Evolutionary conservation across 139 green algal genomes (phyloP).

Genomic region (Chlorella sp.): DNA sequence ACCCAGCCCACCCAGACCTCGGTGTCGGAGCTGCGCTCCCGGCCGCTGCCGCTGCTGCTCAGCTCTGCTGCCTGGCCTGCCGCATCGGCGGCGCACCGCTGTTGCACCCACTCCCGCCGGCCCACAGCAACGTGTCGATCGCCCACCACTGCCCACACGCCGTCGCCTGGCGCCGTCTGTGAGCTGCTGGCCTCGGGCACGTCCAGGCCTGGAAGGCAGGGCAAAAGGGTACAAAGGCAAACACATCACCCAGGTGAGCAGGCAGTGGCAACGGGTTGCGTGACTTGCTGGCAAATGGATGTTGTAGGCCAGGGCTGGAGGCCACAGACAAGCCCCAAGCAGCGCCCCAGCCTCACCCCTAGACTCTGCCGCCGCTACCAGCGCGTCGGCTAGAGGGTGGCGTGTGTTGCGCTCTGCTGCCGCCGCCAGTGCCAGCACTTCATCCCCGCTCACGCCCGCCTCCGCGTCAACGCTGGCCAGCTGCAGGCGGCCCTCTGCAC

Average conservation of each 20-base stretch:
- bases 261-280: too few species aligned
- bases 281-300: too few species aligned
- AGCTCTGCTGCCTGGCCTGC: background rate
- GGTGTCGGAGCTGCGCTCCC: background rate
- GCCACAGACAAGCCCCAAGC: background rate
- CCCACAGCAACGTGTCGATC: constrained; percentile 72
- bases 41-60: constrained; percentile 25
- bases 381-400: constrained; percentile 88
- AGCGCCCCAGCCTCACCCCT: constrained; percentile 24
- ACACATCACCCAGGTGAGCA: background rate
- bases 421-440: constrained; percentile 76
- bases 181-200: constrained; percentile 43
- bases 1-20: constrained; percentile 74
- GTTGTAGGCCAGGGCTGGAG: too few species aligned
- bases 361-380: constrained; percentile 64
- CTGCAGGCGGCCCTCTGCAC: constrained; percentile 36
- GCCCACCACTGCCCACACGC: constrained; percentile 64
- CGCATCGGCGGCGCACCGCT: constrained; percentile 38
- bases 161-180: constrained; percentile 70
- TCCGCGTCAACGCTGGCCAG: constrained; percentile 33
- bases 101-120: constrained; percentile 71
- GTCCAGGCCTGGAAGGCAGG: constrained; percentile 21
- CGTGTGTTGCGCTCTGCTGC: constrained; percentile 79
- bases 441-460: constrained; percentile 33
- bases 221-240: background rate